A percentile compares a stretch with the other conserved stretches of the same genome.
phyloP scores from a whole-genome alignment of 148 eudicot genomes.

The Bassia scoparia region DNA sequence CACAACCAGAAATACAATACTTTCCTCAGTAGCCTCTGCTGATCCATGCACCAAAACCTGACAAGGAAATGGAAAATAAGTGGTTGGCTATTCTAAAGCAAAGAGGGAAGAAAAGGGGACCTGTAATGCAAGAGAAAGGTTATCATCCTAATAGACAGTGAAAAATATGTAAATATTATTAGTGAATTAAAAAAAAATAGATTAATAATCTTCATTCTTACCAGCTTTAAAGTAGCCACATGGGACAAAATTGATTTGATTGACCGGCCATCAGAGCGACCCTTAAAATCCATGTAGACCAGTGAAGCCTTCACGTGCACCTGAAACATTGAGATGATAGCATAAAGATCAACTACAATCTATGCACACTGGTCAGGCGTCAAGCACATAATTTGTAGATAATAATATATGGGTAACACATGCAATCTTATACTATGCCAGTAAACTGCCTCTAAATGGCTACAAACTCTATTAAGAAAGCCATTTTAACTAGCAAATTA shows the following conservation, averaged over 20 bases:
- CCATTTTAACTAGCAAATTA: too few relatives aligned
- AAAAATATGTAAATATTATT: too few relatives aligned
- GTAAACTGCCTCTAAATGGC: conserved; percentile 1
- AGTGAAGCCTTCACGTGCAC: conserved; percentile 79
- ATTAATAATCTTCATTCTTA: conserved; percentile 48
- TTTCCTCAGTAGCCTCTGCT: conserved; percentile 89
- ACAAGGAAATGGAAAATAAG: conserved; percentile 4
- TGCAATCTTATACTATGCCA: neutral
- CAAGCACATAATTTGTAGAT: neutral
- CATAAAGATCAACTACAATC: neutral
- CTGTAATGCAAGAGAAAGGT: too few relatives aligned
- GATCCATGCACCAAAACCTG: conserved; percentile 98
- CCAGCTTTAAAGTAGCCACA: conserved; percentile 92
- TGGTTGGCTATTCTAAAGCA: neutral
- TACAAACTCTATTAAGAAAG: neutral
- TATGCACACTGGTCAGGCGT: neutral
- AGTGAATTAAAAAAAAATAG: too few relatives aligned
- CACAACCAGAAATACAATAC: neutral
- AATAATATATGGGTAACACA: too few relatives aligned
- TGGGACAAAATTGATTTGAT: conserved; percentile 78
- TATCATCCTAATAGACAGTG: too few relatives aligned
- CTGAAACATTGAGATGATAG: conserved; percentile 33
- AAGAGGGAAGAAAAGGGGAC: too few relatives aligned
- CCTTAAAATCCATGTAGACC: conserved; percentile 89
- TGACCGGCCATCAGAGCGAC: conserved; percentile 94